Evolutionary conservation across 2,329 filamentous ascomycete species (phyloP), one percentile per base, ranked within the genome.

Genomic region (Zymoseptoria brevis): DNA sequence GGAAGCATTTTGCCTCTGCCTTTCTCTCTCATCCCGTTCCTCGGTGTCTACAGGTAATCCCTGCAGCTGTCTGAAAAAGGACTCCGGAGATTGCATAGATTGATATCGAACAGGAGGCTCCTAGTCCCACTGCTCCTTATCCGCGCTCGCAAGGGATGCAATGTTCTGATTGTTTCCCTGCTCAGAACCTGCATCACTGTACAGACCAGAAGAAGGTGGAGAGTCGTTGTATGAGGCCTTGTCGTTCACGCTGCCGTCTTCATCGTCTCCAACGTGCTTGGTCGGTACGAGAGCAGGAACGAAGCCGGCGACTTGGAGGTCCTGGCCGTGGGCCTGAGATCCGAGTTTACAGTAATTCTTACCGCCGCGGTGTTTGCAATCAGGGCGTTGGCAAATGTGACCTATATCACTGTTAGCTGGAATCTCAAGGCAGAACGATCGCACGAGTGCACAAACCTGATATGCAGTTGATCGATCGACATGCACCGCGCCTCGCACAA

Each of bases 391-490:
- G 61, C 76, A 78, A 2, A 76, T 60, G 60, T 83, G 81, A 0
- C 80, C 80, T 51, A 21, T 7, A 21, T 9, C n/a, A 2, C 19
- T 21, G 49, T 21, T 21, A 41, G 35, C 35, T 35, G 8, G 30
- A 1, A 4, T 35, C 8, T 9, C 8, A 4, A 11, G 30, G 9
- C 13, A 4, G 30, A 35, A 1, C 13, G 30, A 4, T 13, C 9
- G 8, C 13, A 35, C 13, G 30, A 11, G 8, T 8, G 30, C 3
- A 9, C 9, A 3, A 35, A 9, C 35, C 49, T 75, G 69, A 41
- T 26, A 73, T 71, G 65, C 81, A 83, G 29, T 75, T 72, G 0
- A 68, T 60, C 3, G 68, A 67, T 8, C 80, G 75, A 60, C 80
- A 83, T 0, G 55, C 64, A 1, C 74, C 71, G 21, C 73, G 75